phyloP scores from a whole-genome alignment of 306 rosid species.

The Canavalia ensiformis region DNA sequence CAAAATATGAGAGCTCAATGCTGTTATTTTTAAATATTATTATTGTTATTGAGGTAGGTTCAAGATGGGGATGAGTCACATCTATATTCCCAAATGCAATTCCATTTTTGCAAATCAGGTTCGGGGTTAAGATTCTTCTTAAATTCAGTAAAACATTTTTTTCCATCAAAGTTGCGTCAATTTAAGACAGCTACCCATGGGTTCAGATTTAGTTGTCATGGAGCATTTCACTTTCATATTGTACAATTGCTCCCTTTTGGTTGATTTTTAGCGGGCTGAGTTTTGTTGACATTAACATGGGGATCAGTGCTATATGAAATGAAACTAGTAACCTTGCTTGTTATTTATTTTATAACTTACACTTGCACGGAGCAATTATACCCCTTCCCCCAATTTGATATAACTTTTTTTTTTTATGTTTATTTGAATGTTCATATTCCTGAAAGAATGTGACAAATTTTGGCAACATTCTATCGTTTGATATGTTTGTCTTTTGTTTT shows the following conservation, averaged over 20 bases:
- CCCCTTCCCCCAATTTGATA: neutral
- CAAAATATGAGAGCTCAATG: no score
- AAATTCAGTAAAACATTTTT: no score
- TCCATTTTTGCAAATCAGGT: no score
- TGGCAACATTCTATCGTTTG: constrained; percentile 7
- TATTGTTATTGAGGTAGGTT: no score
- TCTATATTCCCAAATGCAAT: no score
- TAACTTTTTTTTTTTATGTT: neutral
- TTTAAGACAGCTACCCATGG: no score
- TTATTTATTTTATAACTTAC: neutral
- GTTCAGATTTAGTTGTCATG: no score
- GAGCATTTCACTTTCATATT: constrained; percentile 2
- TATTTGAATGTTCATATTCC: neutral
- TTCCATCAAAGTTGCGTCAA: no score
- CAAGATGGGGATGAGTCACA: no score
- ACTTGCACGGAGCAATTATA: neutral
- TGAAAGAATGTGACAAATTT: constrained; percentile 11
- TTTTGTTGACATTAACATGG: neutral
- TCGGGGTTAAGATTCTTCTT: no score
- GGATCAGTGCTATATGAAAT: neutral
- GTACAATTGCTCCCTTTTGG: neutral
- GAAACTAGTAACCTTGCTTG: neutral
- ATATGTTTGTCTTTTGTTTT: neutral
- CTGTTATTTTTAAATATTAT: no score
- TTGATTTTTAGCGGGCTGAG: neutral